These are phyloP conservation scores for Xylaria nigripes DNA, from an alignment of 495 filamentous ascomycete genomes.

Conservation along the genomic window DNA sequence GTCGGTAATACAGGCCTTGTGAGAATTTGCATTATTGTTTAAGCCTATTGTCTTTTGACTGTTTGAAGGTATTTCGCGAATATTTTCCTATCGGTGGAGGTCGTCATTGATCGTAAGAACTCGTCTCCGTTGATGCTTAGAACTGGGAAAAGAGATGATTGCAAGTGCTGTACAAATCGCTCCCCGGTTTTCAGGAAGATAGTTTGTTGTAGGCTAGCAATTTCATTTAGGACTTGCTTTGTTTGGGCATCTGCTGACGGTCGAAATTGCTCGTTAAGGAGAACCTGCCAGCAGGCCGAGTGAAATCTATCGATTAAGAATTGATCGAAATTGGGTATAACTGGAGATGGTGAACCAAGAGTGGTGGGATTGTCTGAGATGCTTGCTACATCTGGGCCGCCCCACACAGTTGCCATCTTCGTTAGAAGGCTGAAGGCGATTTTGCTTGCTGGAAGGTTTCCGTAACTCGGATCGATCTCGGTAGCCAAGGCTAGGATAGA, in stretches of 20 bases:
- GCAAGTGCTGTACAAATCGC: slow-evolving; percentile 41
- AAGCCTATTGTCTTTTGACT: slow-evolving; percentile 31
- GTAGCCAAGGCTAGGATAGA: slow-evolving; percentile 77
- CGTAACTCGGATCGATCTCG: slow-evolving; percentile 54
- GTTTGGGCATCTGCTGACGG: slow-evolving; percentile 71
- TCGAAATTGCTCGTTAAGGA: slow-evolving; percentile 66
- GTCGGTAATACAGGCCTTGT: neutral
- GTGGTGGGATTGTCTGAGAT: slow-evolving; percentile 39
- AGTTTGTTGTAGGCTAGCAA: slow-evolving; percentile 71
- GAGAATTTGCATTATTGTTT: neutral
- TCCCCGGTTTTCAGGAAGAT: slow-evolving; percentile 81
- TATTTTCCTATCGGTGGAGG: slow-evolving; percentile 38
- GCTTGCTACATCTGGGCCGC: slow-evolving; percentile 64
- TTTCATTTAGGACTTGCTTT: slow-evolving; percentile 75
- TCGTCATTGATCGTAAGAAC: slow-evolving; percentile 43
- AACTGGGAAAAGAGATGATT: slow-evolving; percentile 39
- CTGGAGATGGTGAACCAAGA: slow-evolving; percentile 33
- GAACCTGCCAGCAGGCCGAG: slow-evolving; percentile 76
- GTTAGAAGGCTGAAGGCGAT: slow-evolving; percentile 73
- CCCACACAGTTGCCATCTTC: slow-evolving; percentile 76
- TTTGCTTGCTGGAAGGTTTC: slow-evolving; percentile 64
- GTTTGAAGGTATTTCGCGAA: slow-evolving; percentile 42
- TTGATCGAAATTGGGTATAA: slow-evolving; percentile 81
- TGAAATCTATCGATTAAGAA: slow-evolving; percentile 78
- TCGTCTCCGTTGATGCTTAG: slow-evolving; percentile 41